Evolutionary conservation across 805 yeast genomes (phyloP), one percentile per base, ranked within the genome.

Genomic region (Nematodospora valgi): DNA sequence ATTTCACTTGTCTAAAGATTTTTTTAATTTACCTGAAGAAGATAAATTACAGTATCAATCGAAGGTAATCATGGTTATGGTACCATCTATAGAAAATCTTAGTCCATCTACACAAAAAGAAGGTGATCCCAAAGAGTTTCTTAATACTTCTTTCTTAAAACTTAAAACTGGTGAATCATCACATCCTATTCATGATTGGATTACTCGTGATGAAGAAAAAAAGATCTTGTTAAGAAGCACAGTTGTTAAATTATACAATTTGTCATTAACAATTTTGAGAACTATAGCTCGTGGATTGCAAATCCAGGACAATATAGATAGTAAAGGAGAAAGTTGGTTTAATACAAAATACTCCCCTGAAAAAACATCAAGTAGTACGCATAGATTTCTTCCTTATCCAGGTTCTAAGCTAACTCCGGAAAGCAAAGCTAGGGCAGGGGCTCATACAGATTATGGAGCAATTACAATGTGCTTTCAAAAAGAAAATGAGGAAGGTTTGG

Each of bases 401-500:
- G 72, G 80, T 8, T 78, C 70, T 35, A 65, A 66, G 37, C 57
- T 60, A 29, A 68, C 59, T 34, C 76, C 78, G 6, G 78, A 76
- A 40, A 70, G 76, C 16, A 73, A 67, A 15, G 70, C 81, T 31
- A 66, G 86, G 35, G 93, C 93, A 4, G 95, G 94, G 27, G 93
- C 94, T 6, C 94, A 86, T 46, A 85, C 94, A 0, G 94, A 86
- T 51, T 85, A 85, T 49, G 94, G 94, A 3, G 72, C 86, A 2
- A 59, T 82, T 41, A 84, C 94, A 0, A 57, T 85, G 21, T 61
- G 86, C 35, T 82, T 86, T 56, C 94, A 85, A 56, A 72, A 77
- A 36, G 64, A 70, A 45, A 75, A 72, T 28, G 85, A 84, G 51
- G 87, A 82, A 48, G 94, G 94, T 4, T 64, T 84, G 30, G 87